A percentile compares a stretch with the other conserved stretches of the same genome.
phyloP scores from a whole-genome alignment of 208 protist species.

The Leishmania amazonensis region DNA sequence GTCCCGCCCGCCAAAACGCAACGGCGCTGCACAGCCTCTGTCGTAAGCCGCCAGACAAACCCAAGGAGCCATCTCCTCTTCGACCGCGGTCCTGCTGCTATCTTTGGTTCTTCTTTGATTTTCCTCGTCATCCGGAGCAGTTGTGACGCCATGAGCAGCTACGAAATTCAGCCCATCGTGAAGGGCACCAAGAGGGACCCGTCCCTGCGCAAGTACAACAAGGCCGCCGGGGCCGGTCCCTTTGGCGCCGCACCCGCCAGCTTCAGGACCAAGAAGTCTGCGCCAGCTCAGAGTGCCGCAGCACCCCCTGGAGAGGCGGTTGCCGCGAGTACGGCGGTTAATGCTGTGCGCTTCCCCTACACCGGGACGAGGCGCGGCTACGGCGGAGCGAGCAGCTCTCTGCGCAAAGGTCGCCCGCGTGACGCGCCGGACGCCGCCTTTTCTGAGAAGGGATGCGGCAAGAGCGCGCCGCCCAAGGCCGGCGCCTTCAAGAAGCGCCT shows the following conservation, averaged over 20 bases:
- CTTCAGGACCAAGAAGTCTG: constrained; percentile 47
- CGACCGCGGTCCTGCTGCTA: neutral
- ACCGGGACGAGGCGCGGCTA: constrained; percentile 68
- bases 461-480: constrained; percentile 81
- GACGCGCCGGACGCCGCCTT: constrained; percentile 69
- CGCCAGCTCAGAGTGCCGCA: constrained; percentile 8
- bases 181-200: constrained; percentile 91
- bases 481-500: constrained; percentile 84
- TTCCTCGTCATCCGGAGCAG: neutral
- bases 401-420: constrained; percentile 83
- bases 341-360: constrained; percentile 73
- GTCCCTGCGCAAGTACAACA: constrained; percentile 74
- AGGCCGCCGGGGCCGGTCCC: constrained; percentile 74
- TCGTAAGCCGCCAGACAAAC: neutral
- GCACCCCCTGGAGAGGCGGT: constrained; percentile 7
- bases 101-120: neutral
- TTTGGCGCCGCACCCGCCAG: constrained; percentile 82
- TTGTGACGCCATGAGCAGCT: constrained; percentile 58
- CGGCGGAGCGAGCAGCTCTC: constrained; percentile 87
- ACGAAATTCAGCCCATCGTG: constrained; percentile 90
- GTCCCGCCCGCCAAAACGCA: neutral
- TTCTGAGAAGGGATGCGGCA: constrained; percentile 76
- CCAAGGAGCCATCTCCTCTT: neutral
- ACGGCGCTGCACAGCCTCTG: neutral
- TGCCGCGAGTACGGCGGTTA: constrained; percentile 21